A percentile compares a stretch with the other conserved stretches of the same genome.
These are phyloP conservation scores for Penicillium palitans DNA, from an alignment of 2,329 filamentous ascomycete genomes.

Conservation along the genomic window DNA sequence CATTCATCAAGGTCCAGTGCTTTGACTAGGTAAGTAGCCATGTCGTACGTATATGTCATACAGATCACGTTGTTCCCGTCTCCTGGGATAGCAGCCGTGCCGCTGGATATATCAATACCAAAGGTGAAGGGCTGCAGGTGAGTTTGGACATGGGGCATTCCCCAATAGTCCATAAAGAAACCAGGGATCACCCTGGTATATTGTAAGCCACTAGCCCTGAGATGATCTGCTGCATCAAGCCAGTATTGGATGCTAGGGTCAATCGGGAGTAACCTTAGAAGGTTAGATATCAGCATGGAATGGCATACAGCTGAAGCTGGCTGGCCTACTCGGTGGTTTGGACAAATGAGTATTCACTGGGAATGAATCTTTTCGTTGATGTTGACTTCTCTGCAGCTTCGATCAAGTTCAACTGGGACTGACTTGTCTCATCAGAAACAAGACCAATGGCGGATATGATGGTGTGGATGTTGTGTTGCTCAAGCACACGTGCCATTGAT, in stretches of 20 bases:
- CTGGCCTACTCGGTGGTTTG: conserved; percentile 33
- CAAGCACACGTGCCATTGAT: conserved; percentile 28
- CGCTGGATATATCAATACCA: conserved; percentile 47
- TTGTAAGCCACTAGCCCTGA: conserved; percentile 38
- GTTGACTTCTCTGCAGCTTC: conserved; percentile 44
- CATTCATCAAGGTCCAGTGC: conserved; percentile 47
- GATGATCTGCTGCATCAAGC: conserved; percentile 29
- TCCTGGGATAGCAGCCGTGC: conserved; percentile 52
- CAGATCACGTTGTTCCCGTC: conserved; percentile 47
- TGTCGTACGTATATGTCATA: conserved; percentile 53
- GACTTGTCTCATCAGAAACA: conserved; percentile 28
- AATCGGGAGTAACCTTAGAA: conserved; percentile 23
- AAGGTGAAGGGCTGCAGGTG: conserved; percentile 44
- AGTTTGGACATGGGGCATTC: conserved; percentile 39
- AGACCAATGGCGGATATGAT: conserved; percentile 48
- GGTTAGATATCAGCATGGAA: neutral
- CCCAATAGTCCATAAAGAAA: conserved; percentile 52
- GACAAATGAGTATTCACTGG: conserved; percentile 46
- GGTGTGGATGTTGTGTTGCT: conserved; percentile 46
- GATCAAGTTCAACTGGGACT: conserved; percentile 48
- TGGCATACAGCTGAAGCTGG: neutral
- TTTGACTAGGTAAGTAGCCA: conserved; percentile 50
- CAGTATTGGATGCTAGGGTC: conserved; percentile 36
- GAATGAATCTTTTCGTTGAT: conserved; percentile 44
- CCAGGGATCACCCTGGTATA: conserved; percentile 45